phyloP scores from a whole-genome alignment of 345 rosid genomes.

The Populus simonii region DNA sequence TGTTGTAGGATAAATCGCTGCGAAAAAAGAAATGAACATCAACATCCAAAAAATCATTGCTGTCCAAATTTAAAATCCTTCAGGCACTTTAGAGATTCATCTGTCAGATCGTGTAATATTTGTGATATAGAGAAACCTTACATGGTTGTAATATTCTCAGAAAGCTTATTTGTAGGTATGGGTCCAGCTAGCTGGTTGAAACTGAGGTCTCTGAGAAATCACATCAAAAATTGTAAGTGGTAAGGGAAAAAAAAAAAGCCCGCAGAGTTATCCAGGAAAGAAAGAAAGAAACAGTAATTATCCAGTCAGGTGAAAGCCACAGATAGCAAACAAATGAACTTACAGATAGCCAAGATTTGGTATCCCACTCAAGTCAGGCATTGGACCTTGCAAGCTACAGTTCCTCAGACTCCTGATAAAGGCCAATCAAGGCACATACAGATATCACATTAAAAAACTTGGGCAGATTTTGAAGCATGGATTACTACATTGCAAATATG shows the following conservation, averaged over 20 bases:
- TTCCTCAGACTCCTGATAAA: constrained; percentile 81
- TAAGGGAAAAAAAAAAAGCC: not conserved
- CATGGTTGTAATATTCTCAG: constrained; percentile 81
- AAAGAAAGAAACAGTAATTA: not conserved
- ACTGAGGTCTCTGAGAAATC: constrained; percentile 74
- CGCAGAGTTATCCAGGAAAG: not conserved
- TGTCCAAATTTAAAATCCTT: constrained; percentile 10
- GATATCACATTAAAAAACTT: not conserved
- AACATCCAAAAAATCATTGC: constrained; percentile 4
- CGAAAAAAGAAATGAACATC: constrained; percentile 21
- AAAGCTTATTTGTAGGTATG: constrained; percentile 61
- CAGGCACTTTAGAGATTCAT: not conserved
- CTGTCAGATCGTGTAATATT: constrained; percentile 1
- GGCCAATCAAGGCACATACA: constrained; percentile 16
- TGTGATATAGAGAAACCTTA: constrained; percentile 36
- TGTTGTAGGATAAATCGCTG: constrained; percentile 74
- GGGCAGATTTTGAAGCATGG: not conserved
- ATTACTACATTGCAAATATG: not conserved
- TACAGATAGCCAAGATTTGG: constrained; percentile 80
- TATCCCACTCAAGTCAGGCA: constrained; percentile 83
- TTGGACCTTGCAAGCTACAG: constrained; percentile 78
- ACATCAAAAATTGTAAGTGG: not conserved
- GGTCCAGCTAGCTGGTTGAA: constrained; percentile 70
- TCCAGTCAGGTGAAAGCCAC: not conserved
- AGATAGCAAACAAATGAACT: constrained; percentile 27